Base-by-base conservation (phyloP, 228 moss, liverwort and hornwort genomes). In the Sphagnum fallax region DNA sequence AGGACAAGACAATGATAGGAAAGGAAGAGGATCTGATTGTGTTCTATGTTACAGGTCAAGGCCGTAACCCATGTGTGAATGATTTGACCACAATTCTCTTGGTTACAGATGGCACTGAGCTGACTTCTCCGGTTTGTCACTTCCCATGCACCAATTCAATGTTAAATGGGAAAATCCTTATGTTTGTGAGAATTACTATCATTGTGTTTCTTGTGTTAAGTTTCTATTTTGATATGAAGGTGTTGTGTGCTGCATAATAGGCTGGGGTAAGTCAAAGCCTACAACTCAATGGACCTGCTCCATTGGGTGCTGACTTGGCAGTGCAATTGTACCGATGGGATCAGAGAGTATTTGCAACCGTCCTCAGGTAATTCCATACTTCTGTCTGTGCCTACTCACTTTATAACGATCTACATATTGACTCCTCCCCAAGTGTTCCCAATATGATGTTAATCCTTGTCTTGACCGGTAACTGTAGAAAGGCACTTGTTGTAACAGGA, bases 21-120 rank as follows among this genome's bases (percentile, higher is more conserved):
- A 51, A 51, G 67, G 13, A 8, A 15, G 10, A 8, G 50, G 13
- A 67, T 47, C 15, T 50, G 67, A 12, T 47, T 49, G 16, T 12
- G 59, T 5, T 10, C 50, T 47, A 48, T 32, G 12, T 70, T 90
- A 73, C 87, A 98, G 98, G 98, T 47, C 98, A 93, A 81, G 98
- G 98, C 63, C 94, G 98, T 52, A 98, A 98, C 83, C 98, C 98
- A 4, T 89, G 80, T 70, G 9, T 83, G 4, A 91, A 89, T 69
- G 98, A 98, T 74, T 89, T 94, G 73, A 98, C 98, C 71, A 92
- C 94, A 49, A 94, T 98, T 70, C 84, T 94, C 77, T 87, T 98
- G 55, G 84, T 98, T 60, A 98, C 98, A 32, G 98, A 98, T 85
- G 98, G 98, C 74, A 98, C 98, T 47, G 98, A 98, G 73, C 85